phyloP scores from a whole-genome alignment of 2,329 filamentous ascomycete genomes.

The Escovopsis sp. region DNA sequence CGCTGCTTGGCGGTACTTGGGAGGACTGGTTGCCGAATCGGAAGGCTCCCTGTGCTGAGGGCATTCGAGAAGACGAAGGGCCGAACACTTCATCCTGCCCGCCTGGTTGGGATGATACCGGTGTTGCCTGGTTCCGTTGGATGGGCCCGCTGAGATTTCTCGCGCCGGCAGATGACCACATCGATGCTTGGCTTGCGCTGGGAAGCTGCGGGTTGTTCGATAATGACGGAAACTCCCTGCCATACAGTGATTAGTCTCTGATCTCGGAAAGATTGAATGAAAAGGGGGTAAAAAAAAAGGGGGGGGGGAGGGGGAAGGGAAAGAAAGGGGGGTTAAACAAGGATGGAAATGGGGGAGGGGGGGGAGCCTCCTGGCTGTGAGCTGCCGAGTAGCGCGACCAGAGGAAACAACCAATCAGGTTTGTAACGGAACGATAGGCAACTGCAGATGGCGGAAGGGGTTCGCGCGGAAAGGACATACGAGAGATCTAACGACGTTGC shows the following conservation, averaged over 20 bases:
- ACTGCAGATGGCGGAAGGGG: no score
- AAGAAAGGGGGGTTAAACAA: no score
- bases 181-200: constrained; percentile 31
- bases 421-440: no score
- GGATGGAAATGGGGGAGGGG: no score
- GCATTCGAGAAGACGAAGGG: constrained; percentile 26
- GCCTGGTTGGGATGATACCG: constrained; percentile 33
- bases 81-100: constrained; percentile 34
- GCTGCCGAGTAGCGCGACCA: no score
- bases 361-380: no score
- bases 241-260: no score
- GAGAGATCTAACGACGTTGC: constrained; percentile 47
- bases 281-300: no score
- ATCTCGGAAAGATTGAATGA: not conserved
- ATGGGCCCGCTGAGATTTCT: constrained; percentile 33
- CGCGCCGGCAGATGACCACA: constrained; percentile 39
- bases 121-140: constrained; percentile 36
- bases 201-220: constrained; percentile 44
- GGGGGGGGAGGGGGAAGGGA: not conserved
- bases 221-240: constrained; percentile 50
- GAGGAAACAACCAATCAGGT: no score
- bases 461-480: constrained; percentile 38
- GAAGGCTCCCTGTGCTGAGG: constrained; percentile 32
- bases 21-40: constrained; percentile 38
- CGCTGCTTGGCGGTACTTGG: constrained; percentile 32